Evolutionary conservation across 768 basidiomycete species (phyloP).

Genomic region (Naematelia encephala): DNA sequence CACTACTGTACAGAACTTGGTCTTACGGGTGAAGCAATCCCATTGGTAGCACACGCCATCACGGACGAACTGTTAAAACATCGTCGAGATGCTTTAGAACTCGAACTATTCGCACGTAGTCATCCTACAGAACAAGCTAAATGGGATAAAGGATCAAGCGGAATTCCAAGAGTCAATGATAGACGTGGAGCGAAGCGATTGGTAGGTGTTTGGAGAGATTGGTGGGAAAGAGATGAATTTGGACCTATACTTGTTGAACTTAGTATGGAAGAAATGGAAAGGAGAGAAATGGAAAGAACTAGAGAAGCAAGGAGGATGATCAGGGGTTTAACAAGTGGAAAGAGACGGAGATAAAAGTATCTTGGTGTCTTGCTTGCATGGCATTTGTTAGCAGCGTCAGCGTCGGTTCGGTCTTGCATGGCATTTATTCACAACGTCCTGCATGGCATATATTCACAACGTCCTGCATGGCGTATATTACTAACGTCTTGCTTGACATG

Average conservation of each 20-base stretch:
- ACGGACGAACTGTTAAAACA: conserved; percentile 94
- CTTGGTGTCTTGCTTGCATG: no score
- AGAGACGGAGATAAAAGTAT: conserved; percentile 23
- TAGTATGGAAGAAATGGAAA: conserved; percentile 84
- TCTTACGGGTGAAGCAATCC: conserved; percentile 77
- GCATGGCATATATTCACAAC: no score
- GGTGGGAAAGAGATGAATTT: conserved; percentile 87
- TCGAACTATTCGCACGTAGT: conserved; percentile 72
- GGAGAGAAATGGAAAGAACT: conserved; percentile 72
- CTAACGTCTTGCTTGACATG: no score
- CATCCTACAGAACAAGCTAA: conserved; percentile 58
- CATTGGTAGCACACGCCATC: conserved; percentile 85
- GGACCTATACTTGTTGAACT: conserved; percentile 81
- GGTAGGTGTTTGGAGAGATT: conserved; percentile 90
- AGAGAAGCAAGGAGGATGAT: conserved; percentile 42
- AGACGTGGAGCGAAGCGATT: conserved; percentile 71
- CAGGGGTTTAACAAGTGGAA: conserved; percentile 17
- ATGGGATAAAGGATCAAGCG: conserved; percentile 63
- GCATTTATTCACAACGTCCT: no score
- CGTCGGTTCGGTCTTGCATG: no score
- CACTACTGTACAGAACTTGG: conserved; percentile 82
- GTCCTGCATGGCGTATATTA: no score
- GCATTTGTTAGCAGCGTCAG: no score
- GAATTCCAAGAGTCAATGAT: conserved; percentile 59
- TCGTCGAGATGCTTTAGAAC: conserved; percentile 90